Evolutionary conservation across 306 rosid genomes (phyloP), one percentile per base, ranked within the genome.

Genomic region (Dryas drummondii): DNA sequence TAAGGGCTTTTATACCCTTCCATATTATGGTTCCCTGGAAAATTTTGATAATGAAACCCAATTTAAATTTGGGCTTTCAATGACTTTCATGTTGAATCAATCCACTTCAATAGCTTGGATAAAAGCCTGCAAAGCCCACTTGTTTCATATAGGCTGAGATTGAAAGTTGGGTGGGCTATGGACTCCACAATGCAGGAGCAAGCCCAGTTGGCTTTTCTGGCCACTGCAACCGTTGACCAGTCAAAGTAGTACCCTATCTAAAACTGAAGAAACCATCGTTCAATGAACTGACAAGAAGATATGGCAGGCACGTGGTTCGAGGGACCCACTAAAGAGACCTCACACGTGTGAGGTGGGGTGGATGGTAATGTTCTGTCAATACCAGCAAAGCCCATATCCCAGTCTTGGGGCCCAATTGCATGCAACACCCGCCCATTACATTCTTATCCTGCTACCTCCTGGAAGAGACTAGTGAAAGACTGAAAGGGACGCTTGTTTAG

Each of bases 301-400:
- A 66, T 51, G 82, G 72, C 1, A 2, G 32, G 72, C 88, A 73
- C 78, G 82, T 76, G 82, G 83, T 7, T 5, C 0, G 4, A 12
- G 64, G 82, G 82, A 5, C 82, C 82, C 71, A 17, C 42, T 61
- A 73, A 11, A 61, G n/a, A 5, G 86, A 79, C 77, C 26, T 56
- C 68, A 61, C 71, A 47, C 64, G 44, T 54, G 71, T 46, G 76
- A 54, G 5, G 15, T 22, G 46, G 1, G 2, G 26, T 22, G 27
- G 22, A 15, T 32, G 60, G 27, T 42, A 16, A 48, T 6, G 46
- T 42, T 10, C 68, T 59, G 68, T 19, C 27, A 27, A 27, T 69
- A 7, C 84, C 7, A 61, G 72, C 75, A 26, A 53, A 57, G 80
- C 79, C 81, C 79, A 66, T 27, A 14, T 75, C 48, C 7, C 1